Conservation (phyloP, 345 rosid genomes). For the Populus alba region DNA sequence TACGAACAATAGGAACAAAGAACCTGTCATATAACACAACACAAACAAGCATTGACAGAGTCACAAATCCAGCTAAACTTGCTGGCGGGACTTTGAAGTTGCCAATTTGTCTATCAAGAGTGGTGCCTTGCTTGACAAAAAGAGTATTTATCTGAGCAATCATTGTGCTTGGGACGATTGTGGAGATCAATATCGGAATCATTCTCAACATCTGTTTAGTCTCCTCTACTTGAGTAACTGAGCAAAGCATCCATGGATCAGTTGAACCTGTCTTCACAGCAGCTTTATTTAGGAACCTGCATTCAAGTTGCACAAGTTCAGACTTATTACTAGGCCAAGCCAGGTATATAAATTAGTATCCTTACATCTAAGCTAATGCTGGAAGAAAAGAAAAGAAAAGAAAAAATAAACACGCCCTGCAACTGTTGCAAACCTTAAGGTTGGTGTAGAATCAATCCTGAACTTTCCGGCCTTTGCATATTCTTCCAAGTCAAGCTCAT, state of each 20-base stretch:
- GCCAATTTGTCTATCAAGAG: conserved; percentile 57
- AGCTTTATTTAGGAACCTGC: conserved; percentile 71
- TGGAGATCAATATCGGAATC: conserved; percentile 67
- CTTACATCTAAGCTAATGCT: background rate
- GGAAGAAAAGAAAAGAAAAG: background rate
- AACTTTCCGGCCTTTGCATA: conserved; percentile 50
- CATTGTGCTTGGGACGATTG: conserved; percentile 85
- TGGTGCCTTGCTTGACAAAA: conserved; percentile 90
- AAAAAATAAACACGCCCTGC: background rate
- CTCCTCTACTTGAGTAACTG: conserved; percentile 90
- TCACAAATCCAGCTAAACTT: conserved; percentile 59
- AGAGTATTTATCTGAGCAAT: conserved; percentile 68
- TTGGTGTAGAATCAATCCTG: conserved; percentile 59
- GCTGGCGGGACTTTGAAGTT: conserved; percentile 70
- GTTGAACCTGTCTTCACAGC: conserved; percentile 54
- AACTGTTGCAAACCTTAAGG: conserved; percentile 42
- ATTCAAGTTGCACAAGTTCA: background rate
- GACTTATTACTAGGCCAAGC: background rate
- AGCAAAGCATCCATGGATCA: conserved; percentile 58
- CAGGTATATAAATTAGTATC: background rate
- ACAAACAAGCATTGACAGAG: conserved; percentile 54
- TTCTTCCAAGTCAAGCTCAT: conserved; percentile 56
- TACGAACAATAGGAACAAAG: conserved; percentile 43
- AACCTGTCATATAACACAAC: conserved; percentile 59
- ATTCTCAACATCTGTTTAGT: conserved; percentile 88